Base-by-base conservation (phyloP, 768 basidiomycete species). In the Tricholoma sp. region DNA sequence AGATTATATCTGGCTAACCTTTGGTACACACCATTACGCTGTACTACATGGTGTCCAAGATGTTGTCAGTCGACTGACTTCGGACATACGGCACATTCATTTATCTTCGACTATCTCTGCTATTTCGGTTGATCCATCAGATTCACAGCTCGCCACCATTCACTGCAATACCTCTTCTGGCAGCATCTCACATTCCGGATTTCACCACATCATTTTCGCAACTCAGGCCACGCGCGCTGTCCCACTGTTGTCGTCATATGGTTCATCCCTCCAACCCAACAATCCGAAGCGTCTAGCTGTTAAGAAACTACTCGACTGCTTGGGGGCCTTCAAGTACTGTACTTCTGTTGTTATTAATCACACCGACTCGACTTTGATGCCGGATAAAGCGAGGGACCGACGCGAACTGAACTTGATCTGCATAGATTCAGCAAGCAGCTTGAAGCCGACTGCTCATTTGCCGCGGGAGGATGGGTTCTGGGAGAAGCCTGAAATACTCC, bases 1-100 rank as follows among this genome's bases (percentile, higher is more conserved):
- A 88, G 86, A 89, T 65, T 91, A 89, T 67, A 76, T 88, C 54
- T 86, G 84, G 77, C 69, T 82, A 5, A 89, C 86, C 0, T 65
- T 90, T 13, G 80, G 81, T 18, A 84, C 85, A 0, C 75, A 81
- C 50, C 89, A 91, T 65, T 91, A 88, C 64, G 80, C 86, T 2
- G 81, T 85, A 2, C 61, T 66, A 9, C 72, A 80, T 56, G 86
- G 88, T 11, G 80, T 86, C 3, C 77, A 77, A 20, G 79, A 84
- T 36, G 84, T 84, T 42, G 82, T 87, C 6, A 57, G 67, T 2
- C 73, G 72, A n/a, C 70, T 89, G n/a, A 73, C 77, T 17, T 52
- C 68, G 8, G 65, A 68, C n/a, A 56, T 84, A 9, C 66, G 70
- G 11, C 67, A 85, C 62, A 71, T 86, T 37, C 84, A 88, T 65